These are phyloP conservation scores for Furcasterigmium furcatum DNA, from an alignment of 2,329 filamentous ascomycete genomes.

Conservation along the genomic window DNA sequence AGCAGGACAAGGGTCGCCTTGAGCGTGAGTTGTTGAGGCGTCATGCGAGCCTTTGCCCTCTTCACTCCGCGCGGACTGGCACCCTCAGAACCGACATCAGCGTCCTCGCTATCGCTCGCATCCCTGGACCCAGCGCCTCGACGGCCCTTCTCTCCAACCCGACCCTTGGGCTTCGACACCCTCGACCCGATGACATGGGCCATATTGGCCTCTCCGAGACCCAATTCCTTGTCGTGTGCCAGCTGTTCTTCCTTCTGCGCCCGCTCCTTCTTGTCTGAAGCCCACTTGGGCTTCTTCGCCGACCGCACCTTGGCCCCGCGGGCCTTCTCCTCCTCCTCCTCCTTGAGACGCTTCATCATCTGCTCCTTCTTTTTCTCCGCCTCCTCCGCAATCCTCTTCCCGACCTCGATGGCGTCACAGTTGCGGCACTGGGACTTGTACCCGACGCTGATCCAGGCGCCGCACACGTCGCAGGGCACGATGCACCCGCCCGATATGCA, in stretches of 20 bases:
- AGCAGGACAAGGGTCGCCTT: neutral
- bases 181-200: too few relatives aligned
- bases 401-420: neutral
- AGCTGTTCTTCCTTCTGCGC: too few relatives aligned
- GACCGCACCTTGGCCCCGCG: slow-evolving; percentile 9
- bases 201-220: too few relatives aligned
- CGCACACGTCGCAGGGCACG: neutral
- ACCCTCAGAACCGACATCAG: neutral
- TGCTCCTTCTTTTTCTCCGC: neutral
- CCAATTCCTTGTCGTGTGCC: too few relatives aligned
- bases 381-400: neutral
- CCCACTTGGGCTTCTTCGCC: slow-evolving; percentile 19
- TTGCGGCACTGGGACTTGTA: neutral
- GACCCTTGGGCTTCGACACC: too few relatives aligned
- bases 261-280: slow-evolving; percentile 2
- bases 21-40: neutral
- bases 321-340: slow-evolving; percentile 12
- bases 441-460: neutral
- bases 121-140: too few relatives aligned
- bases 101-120: neutral
- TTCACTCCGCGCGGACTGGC: too few relatives aligned
- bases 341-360: neutral
- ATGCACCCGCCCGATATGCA: slow-evolving; percentile 2
- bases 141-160: too few relatives aligned
- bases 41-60: neutral